A percentile compares a stretch with the other conserved stretches of the same genome.
Conservation (phyloP, 331 rosid genomes). For the Arachis monticola region DNA sequence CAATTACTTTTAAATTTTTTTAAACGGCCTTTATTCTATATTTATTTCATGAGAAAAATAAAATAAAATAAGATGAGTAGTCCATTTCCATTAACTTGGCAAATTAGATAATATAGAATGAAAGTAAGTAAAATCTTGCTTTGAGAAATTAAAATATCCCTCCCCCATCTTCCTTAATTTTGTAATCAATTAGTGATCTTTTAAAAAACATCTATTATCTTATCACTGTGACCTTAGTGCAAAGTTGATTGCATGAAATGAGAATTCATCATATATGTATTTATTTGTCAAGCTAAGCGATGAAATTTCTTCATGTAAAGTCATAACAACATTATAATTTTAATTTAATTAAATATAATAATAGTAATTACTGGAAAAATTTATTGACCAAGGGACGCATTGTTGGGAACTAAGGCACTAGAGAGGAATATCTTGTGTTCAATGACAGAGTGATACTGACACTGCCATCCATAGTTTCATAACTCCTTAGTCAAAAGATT, state of each 20-base stretch:
- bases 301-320: neutral
- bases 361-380: neutral
- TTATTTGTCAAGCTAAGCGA: constrained; percentile 3
- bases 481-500: constrained; percentile 57
- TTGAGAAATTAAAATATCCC: no score
- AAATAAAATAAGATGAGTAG: no score
- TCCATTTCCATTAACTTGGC: no score
- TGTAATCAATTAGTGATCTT: neutral
- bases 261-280: neutral
- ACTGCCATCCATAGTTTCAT: constrained; percentile 44
- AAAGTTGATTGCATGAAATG: constrained; percentile 5
- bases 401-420: constrained; percentile 37
- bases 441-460: constrained; percentile 47
- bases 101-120: no score
- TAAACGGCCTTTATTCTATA: no score
- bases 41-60: no score
- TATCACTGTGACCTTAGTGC: neutral
- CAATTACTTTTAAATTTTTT: no score
- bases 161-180: no score
- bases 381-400: constrained; percentile 3
- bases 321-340: neutral
- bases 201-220: neutral
- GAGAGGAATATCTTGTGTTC: constrained; percentile 38
- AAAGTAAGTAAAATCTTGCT: no score
- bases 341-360: neutral